Evolutionary conservation across 495 filamentous ascomycete genomes (phyloP), one percentile per base, ranked within the genome.

Genomic region (Aspergillus affinis): DNA sequence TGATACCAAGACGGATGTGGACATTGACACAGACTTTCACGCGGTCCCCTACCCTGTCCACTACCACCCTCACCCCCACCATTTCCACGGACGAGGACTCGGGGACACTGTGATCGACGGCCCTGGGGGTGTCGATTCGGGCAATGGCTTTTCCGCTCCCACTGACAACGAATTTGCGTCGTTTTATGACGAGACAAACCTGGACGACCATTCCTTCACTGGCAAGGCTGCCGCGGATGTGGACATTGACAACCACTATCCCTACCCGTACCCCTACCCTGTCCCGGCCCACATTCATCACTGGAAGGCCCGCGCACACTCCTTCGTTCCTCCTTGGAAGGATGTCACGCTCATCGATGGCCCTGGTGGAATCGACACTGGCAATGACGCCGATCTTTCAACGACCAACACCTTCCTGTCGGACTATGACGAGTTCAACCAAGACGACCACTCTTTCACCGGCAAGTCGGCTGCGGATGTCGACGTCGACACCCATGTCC

Each of bases 381-480:
- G 70, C 20, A 69, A 74, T 55, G 29, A 18, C 18, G 69, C 69
- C n/a, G 58, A 61, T 30, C 59, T 68, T 51, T 64, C 67, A 4
- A 65, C 64, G n/a, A 60, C 52, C 27, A 68, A 61, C n/a, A 53
- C 56, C 29, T 65, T 66, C 46, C 41, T 61, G 44, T 68, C 65
- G 1, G 49, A 58, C 2, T 55, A 69, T 17, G 61, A 66, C 26
- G 68, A 72, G 15, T 47, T 36, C 10, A 49, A 60, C 57, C 48
- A 65, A 30, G 73, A 75, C 44, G 69, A 75, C 30, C 72, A 75
- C 62, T 72, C 69, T 0, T 64, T 67, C n/a, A 51, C 63, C 4
- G 46, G 67, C 10, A 62, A 75, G 21, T 6, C 29, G 18, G 19
- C 26, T 0, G 45, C 51, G 6, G 27, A 56, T 10, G 21, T 48